Percentiles rank a stretch among this genome's conserved stretches.
Evolutionary conservation across 176 grass and related monocot genomes (phyloP).

Genomic region (Musa troglodytarum): DNA sequence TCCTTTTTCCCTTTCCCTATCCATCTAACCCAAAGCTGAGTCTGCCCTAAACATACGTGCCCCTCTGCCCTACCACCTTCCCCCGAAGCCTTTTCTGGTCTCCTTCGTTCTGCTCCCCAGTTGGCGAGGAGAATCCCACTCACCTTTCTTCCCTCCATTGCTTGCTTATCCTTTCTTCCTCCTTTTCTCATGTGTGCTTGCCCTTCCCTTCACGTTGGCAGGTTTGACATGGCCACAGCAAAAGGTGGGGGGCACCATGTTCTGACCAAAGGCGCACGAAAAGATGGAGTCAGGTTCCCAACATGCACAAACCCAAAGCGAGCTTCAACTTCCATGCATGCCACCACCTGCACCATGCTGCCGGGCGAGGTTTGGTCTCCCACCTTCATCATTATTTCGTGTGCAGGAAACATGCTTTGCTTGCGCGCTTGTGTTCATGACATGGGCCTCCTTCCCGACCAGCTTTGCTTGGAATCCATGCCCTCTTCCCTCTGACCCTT

Average conservation of each 20-base stretch:
- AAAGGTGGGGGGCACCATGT: conserved; percentile 4
- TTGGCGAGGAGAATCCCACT: conserved; percentile 29
- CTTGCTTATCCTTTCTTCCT: neutral
- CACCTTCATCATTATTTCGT: conserved; percentile 28
- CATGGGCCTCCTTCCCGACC: neutral
- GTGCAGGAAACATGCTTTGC: conserved; percentile 27
- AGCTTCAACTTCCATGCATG: neutral
- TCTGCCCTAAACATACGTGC: conserved; percentile 4
- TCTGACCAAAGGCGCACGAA: conserved; percentile 18
- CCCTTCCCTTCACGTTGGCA: neutral
- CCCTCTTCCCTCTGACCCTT: neutral
- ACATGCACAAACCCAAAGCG: neutral
- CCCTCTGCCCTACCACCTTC: neutral
- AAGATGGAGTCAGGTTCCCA: conserved; percentile 10
- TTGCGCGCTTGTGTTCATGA: conserved; percentile 23
- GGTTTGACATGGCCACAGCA: conserved; percentile 17
- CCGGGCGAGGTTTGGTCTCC: conserved; percentile 11
- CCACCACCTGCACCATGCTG: conserved; percentile 3
- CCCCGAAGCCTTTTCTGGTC: too few relatives aligned
- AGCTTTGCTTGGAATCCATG: conserved; percentile 18
- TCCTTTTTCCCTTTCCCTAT: conserved; percentile 10
- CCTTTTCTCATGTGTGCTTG: conserved; percentile 7
- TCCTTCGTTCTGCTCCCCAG: neutral
- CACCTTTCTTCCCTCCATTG: conserved; percentile 7
- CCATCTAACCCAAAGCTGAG: conserved; percentile 16